Conservation (phyloP, 371 early-diverging fungal species). For the Mucor saturninus region DNA sequence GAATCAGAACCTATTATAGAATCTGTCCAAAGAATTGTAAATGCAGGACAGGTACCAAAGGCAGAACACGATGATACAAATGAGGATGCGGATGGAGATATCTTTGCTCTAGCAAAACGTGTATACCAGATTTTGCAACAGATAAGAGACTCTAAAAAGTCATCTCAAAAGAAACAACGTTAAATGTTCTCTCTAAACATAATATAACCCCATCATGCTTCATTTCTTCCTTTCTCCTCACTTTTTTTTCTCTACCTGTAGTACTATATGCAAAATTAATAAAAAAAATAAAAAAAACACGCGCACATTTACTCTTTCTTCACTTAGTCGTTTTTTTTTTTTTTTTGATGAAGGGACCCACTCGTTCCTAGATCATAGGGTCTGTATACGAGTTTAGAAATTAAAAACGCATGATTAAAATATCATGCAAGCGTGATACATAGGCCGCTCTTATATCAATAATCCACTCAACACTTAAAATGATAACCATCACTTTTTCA, state of each 20-base stretch:
- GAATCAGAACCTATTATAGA: conserved; percentile 38
- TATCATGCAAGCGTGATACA: no score
- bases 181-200: not conserved
- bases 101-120: conserved; percentile 47
- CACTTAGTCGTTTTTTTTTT: no score
- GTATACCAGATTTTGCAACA: conserved; percentile 35
- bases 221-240: not conserved
- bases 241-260: not conserved
- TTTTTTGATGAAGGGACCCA: no score
- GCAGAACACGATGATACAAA: conserved; percentile 21
- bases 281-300: not conserved
- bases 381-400: no score
- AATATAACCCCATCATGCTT: conserved; percentile 1
- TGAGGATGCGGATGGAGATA: conserved; percentile 49
- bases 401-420: no score
- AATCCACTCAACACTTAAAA: no score
- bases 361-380: no score
- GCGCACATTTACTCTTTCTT: no score
- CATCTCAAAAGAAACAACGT: conserved; percentile 15
- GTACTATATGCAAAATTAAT: conserved; percentile 2
- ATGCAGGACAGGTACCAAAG: conserved; percentile 22
- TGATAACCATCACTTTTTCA: no score
- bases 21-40: conserved; percentile 42
- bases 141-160: conserved; percentile 9
- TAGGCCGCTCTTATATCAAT: no score